Evolutionary conservation across 805 yeast species (phyloP), one percentile per base, ranked within the genome.

Genomic region (Grigorovia transvaalensis): DNA sequence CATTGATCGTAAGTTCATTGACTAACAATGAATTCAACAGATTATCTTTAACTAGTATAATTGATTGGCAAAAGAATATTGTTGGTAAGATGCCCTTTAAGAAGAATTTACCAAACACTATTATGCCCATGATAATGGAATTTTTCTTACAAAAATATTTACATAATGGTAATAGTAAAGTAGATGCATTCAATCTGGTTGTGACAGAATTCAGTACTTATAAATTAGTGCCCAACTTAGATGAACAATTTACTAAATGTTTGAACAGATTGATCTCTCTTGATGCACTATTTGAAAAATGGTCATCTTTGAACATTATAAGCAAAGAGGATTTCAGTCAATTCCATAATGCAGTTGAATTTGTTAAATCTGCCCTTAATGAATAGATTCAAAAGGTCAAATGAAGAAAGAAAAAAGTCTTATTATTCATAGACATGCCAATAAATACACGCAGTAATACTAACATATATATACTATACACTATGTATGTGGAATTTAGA

Each of bases 21-120:
- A 71, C 75, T 56, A 78, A 80, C 33, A 78, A 77, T 50, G 85
- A 81, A 57, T 81, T 78, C 47, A 74, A 82, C 50, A 81, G 87
- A 61, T 60, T 74, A 9, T 64, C 70, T 0, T 70, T 69, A 51
- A 30, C 41, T 8, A 62, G 70, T 4, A 78, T 75, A 56, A 55
- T 61, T 17, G 75, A 77, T 2, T 88, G 96, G 96, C 60, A 57
- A 47, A 69, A 73, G 47, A 55, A 69, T 8, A 66, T 88, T 45
- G 77, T 79, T 2, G 59, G 68, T 12, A 73, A 77, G 53, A 59
- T 84, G 49, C 96, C 96, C 11, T 87, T 85, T 60, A 76, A 72
- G 53, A 64, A 63, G 29, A 71, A 72, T 44, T 65, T 79, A 35
- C 83, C 86, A 53, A 83, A 75, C 60, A 80, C 88, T 1, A 70